These are phyloP conservation scores for Penicillium subrubescens DNA, from an alignment of 495 filamentous ascomycete genomes.

Conservation along the genomic window DNA sequence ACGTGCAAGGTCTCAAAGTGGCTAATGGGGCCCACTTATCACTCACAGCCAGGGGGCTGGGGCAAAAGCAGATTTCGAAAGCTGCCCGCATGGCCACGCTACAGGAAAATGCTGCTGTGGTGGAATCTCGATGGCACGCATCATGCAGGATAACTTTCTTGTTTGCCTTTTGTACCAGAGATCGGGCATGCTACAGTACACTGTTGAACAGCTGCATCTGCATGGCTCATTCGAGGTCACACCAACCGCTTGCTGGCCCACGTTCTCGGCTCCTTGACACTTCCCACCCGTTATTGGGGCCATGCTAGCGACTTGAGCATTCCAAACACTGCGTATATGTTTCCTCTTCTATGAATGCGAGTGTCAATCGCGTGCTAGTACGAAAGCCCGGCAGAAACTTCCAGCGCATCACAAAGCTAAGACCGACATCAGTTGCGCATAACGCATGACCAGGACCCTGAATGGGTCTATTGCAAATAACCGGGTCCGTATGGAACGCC, in stretches of 20 bases:
- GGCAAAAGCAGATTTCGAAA: not conserved
- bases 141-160: conserved; percentile 29
- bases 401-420: not conserved
- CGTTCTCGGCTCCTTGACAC: conserved; percentile 4
- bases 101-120: not conserved
- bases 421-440: not conserved
- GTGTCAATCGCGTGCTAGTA: not conserved
- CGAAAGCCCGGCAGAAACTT: not conserved
- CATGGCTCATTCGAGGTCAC: not conserved
- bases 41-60: not conserved
- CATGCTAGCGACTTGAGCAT: not conserved
- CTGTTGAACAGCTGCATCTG: not conserved
- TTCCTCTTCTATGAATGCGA: not conserved
- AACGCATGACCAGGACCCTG: not conserved
- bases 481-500: not conserved
- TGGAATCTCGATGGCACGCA: conserved; percentile 23
- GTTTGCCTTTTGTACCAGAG: conserved; percentile 21
- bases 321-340: not conserved
- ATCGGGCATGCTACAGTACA: not conserved
- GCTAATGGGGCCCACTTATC: not conserved
- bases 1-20: not conserved
- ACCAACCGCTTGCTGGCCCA: conserved; percentile 13
- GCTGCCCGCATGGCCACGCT: not conserved
- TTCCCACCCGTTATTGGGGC: not conserved
- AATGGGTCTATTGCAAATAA: not conserved